These are phyloP conservation scores for Fusarium sp. DNA, from an alignment of 2,329 filamentous ascomycete species.

Conservation along the genomic window DNA sequence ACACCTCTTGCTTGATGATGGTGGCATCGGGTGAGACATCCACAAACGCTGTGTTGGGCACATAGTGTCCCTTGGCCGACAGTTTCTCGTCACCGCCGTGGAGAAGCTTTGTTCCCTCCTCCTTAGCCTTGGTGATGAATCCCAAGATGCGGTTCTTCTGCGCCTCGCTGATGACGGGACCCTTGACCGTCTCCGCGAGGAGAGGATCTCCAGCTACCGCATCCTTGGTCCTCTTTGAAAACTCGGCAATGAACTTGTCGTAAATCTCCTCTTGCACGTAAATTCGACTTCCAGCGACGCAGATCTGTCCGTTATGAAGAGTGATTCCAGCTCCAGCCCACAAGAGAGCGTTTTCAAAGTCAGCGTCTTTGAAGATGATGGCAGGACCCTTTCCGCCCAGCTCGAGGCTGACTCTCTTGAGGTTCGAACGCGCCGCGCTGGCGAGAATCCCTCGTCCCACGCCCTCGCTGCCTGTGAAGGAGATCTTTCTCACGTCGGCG, in stretches of 20 bases:
- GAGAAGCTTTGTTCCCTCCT: constrained; percentile 19
- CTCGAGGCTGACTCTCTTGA: constrained; percentile 71
- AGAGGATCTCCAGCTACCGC: constrained; percentile 48
- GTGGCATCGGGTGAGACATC: constrained; percentile 42
- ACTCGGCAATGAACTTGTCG: constrained; percentile 69
- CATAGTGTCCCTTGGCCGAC: constrained; percentile 40
- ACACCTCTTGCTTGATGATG: constrained; percentile 48
- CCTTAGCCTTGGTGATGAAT: constrained; percentile 61
- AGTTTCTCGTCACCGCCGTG: constrained; percentile 29
- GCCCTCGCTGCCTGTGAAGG: constrained; percentile 78
- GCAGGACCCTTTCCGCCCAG: constrained; percentile 71
- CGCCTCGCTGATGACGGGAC: constrained; percentile 63
- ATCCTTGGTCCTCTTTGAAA: constrained; percentile 66
- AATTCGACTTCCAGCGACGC: constrained; percentile 69
- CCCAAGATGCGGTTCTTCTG: constrained; percentile 73
- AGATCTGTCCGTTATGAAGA: constrained; percentile 69
- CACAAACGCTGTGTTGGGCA: constrained; percentile 46
- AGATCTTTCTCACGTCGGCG: constrained; percentile 75
- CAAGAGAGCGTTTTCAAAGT: constrained; percentile 72
- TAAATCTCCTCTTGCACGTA: constrained; percentile 67
- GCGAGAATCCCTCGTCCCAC: constrained; percentile 78
- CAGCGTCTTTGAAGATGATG: constrained; percentile 70
- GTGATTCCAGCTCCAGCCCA: constrained; percentile 53
- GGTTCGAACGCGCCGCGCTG: constrained; percentile 65
- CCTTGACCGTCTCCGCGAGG: constrained; percentile 48